Evolutionary conservation across 352 stramenopile genomes (phyloP), one percentile per base, ranked within the genome.

Genomic region (Paralagenidium karlingii): DNA sequence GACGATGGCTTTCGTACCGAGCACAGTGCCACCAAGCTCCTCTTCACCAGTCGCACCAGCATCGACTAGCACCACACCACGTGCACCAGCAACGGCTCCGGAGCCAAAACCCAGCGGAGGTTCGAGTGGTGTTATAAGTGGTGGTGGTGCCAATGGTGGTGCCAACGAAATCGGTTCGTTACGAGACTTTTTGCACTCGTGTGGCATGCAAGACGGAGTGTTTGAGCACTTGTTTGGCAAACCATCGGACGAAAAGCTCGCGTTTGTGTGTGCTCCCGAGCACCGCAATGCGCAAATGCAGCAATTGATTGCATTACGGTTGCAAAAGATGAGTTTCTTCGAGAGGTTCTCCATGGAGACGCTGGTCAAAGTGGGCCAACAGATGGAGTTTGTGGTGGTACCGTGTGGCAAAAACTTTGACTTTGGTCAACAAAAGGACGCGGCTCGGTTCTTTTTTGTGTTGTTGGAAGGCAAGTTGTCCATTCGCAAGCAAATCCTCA

Each of bases 181-280:
- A n/a, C n/a, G n/a, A n/a, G n/a, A n/a, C n/a, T n/a, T n/a, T n/a
- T n/a, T 55, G 16, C 58, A 38, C 29, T 58, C 54, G n/a, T 50
- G 51, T 9, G 58, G 68, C 31, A 48, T 81, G 38, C 51, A 83
- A 32, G 60, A 82, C 37, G 73, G 69, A 3, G 28, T 86, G 7
- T 83, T 77, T 24, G 60, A 64, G 5, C 66, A 82, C 34, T 47
- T 86, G 18, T 86, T 83, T 38, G 64, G 71, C 11, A 75, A 81
- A 20, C 71, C 71, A 9, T 66, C 66, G 4, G 46, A 63, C 12
- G 68, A 83, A 38, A 80, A 74, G 37, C 43, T 83, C 3, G 73
- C 73, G 20, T 60, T 83, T 18, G 58, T 76, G 34, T 66, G 62
- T 22, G 42, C 55, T 11, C 52, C 68, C 2, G 39, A 41, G 2